A percentile compares a stretch with the other conserved stretches of the same genome.
phyloP scores from a whole-genome alignment of 495 filamentous ascomycete genomes.

The Achaetomiella virescens region DNA sequence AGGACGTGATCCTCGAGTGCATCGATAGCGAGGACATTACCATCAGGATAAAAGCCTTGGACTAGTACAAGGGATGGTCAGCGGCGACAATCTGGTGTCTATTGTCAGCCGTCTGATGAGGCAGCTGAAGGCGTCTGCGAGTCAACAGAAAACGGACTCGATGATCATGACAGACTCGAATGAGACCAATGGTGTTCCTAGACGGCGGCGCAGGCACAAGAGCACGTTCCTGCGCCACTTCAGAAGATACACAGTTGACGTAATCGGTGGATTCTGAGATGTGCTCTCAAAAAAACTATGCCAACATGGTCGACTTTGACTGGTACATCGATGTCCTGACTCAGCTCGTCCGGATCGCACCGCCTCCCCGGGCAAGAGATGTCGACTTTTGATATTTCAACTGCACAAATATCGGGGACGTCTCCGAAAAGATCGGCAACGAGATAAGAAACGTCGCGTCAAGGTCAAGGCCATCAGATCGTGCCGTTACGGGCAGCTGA shows the following conservation, averaged over 20 bases:
- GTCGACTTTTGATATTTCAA: constrained; percentile 37
- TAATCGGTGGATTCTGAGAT: constrained; percentile 77
- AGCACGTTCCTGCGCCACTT: constrained; percentile 50
- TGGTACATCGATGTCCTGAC: constrained; percentile 90
- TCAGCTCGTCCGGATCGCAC: constrained; percentile 67
- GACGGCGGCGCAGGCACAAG: constrained; percentile 29
- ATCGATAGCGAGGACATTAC: constrained; percentile 94
- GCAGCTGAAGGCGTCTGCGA: constrained; percentile 59
- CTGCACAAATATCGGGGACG: constrained; percentile 37
- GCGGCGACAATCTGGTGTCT: constrained; percentile 68
- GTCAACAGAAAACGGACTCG: constrained; percentile 25
- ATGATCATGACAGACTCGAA: constrained; percentile 48
- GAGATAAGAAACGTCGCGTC: constrained; percentile 89
- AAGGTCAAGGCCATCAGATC: constrained; percentile 74
- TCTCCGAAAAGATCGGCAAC: constrained; percentile 67
- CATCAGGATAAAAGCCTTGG: constrained; percentile 88
- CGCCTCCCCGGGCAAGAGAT: constrained; percentile 40
- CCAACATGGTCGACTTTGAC: constrained; percentile 80
- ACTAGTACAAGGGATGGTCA: constrained; percentile 90
- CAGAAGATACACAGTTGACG: constrained; percentile 70
- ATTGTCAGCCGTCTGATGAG: constrained; percentile 81
- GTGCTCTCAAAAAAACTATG: constrained; percentile 86
- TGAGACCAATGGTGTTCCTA: constrained; percentile 46
- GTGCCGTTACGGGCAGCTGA: constrained; percentile 82
- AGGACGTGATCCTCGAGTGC: constrained; percentile 91